Base-by-base conservation (phyloP, 2,329 filamentous ascomycete genomes). In the Pseudovirgaria hyperparasitica region DNA sequence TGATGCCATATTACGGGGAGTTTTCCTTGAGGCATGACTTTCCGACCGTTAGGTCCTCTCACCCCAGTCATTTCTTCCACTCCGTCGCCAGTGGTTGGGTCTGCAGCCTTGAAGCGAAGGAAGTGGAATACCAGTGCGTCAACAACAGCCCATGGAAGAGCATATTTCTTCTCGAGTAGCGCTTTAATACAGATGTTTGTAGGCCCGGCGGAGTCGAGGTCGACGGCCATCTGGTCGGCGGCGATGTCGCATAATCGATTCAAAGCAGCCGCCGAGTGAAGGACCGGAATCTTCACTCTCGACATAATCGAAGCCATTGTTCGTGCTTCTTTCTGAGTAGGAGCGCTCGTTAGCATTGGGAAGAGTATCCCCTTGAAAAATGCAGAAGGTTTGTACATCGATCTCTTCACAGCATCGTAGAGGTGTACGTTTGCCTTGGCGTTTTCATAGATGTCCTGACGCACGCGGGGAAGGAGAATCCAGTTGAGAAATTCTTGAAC, bases 301-400 rank as follows among this genome's bases (percentile, higher is more conserved):
- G 79, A 72, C 24, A 98, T 68, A 2, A 93, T 86, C 6, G 78
- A 85, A 4, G 80, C 82, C 22, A 98, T 72, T 40, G 98, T 96
- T 41, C 84, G 76, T 5, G 90, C 90, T 56, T 98, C 90, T 26
- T 86, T 74, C 26, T 96, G 60, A 0, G 86, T 93, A n/a, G 77
- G 84, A 16, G 84, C 82, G 26, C 76, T 80, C 6, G 71, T 72
- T 7, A 93, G 76, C 11, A 98, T 69, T 1, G 90, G 90, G 49
- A 96, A 96, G 10, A 98, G 65, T 41, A 98, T 74, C 4, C 86
- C 90, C 54, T 94, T 93, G 70, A 98, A 98, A 58, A 92, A 98
- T 11, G 86, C 85, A 0, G 82, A 78, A 5, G 90, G 90, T 54
- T 93, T 92, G 63, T 93, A 94, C 9, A 94, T 67, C 18, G 15